Percentiles rank a stretch among this genome's conserved stretches.
phyloP scores from a whole-genome alignment of 1,139 yeast genomes.

The Suhomyces yuchorum region DNA sequence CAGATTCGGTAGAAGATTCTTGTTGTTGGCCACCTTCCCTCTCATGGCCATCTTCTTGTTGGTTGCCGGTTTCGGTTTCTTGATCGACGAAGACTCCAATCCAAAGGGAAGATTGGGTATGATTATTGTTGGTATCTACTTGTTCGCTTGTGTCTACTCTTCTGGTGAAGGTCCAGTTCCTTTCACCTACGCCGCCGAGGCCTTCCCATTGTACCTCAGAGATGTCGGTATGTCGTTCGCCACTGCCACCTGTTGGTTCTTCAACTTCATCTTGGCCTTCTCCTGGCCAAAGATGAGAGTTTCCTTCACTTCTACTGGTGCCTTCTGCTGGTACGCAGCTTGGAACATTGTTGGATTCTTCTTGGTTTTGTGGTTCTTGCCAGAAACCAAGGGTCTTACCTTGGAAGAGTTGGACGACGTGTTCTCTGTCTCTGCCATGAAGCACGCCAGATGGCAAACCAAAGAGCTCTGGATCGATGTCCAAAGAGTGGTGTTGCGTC shows the following conservation, averaged over 20 bases:
- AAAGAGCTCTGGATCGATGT: conserved; percentile 45
- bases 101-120: conserved; percentile 61
- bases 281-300: conserved; percentile 77
- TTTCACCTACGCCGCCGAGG: conserved; percentile 86
- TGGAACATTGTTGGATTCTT: conserved; percentile 81
- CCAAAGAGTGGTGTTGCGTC: conserved; percentile 45
- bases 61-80: conserved; percentile 76
- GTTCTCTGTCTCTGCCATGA: conserved; percentile 55
- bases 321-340: conserved; percentile 87
- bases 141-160: conserved; percentile 74
- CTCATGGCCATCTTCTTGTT: conserved; percentile 67
- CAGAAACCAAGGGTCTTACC: conserved; percentile 70
- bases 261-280: conserved; percentile 76
- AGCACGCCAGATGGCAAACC: conserved; percentile 60
- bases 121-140: conserved; percentile 70
- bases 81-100: conserved; percentile 49
- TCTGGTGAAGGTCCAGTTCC: conserved; percentile 93
- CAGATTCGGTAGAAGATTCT: conserved; percentile 71
- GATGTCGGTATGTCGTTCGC: conserved; percentile 87
- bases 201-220: conserved; percentile 81
- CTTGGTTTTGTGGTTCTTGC: conserved; percentile 64
- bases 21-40: conserved; percentile 75
- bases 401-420: conserved; percentile 75
- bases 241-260: conserved; percentile 84
- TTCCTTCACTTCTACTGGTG: conserved; percentile 77